Base-by-base conservation (phyloP, 345 rosid genomes). In the Diplotaxis tenuifolia region DNA sequence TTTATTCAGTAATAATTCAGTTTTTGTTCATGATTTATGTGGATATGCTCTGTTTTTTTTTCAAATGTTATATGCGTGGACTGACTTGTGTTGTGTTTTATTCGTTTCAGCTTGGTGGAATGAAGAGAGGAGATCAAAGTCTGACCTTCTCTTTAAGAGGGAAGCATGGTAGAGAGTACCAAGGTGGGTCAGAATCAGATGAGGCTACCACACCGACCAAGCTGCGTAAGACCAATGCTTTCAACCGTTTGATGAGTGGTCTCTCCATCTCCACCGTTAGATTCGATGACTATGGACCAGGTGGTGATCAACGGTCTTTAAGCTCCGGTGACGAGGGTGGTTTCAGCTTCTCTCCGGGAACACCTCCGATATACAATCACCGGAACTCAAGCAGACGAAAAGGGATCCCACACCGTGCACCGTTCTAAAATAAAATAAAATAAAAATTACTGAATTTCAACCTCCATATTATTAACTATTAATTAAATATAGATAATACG, bases 341-440 rank as follows among this genome's bases (percentile, higher is more conserved):
- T 5, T 65, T 87, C 68, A 78, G 61, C 64, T 74, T 86, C 29
- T 84, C 90, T 45, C 98, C 96, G 3, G 65, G 83, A 0, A 84
- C 96, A 27, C 86, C 84, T 25, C 88, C 87, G 23, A 79, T 85
- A 15, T 85, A 73, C 82, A 87, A 82, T 55, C 89, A 87, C 70
- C 65, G 81, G 67, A 90, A 88, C 62, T 87, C 95, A 45, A 83
- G 91, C 80, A 79, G 96, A 52, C 85, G 96, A 65, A 92, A 92
- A 86, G 96, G 98, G 19, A 82, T 84, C 18, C 98, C 98, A 27
- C 96, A 84, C 38, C 95, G 98, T 9, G 90, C 98, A 55, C 96
- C 98, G 31, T 84, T 88, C 45, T 84, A 58, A 9, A 16, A 2
- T 5, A n/a, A 40, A 19, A 6, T 42, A 74, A 10, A 21, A 11